phyloP scores from a whole-genome alignment of 169 alveolate species.

The Plasmodium chabaudi region DNA sequence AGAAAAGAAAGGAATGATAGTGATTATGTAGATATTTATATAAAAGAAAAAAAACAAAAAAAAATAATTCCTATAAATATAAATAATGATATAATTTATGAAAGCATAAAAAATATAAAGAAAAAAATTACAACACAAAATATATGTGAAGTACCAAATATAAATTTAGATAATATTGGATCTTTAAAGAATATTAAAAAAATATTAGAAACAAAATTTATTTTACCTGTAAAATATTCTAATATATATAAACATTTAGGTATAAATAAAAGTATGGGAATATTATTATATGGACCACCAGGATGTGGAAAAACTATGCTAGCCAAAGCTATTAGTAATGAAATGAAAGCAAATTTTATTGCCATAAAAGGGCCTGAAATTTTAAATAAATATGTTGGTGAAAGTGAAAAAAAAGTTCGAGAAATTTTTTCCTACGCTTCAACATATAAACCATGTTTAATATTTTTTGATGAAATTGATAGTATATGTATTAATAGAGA shows the following conservation, averaged over 20 bases:
- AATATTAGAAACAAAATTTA: conserved; percentile 93
- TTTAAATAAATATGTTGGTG: conserved; percentile 99
- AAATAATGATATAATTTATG: conserved; percentile 28
- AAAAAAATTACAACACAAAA: conserved; percentile 62
- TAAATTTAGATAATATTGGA: conserved; percentile 97
- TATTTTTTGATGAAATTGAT: conserved; percentile 99
- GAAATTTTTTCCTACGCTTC: conserved; percentile 98
- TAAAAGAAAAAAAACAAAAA: conserved; percentile 3
- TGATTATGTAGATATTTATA: not conserved
- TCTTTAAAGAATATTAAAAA: conserved; percentile 92
- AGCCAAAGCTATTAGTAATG: conserved; percentile 98
- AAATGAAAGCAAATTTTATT: conserved; percentile 96
- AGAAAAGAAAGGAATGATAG: not conserved
- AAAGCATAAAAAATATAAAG: conserved; percentile 59
- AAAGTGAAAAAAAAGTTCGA: conserved; percentile 98
- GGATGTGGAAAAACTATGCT: conserved; percentile 98
- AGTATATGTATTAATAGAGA: conserved; percentile 96
- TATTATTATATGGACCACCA: conserved; percentile 98
- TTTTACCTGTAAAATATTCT: conserved; percentile 93
- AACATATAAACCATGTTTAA: conserved; percentile 97
- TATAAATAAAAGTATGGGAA: conserved; percentile 96
- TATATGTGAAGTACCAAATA: conserved; percentile 92
- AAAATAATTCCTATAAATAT: conserved; percentile 9
- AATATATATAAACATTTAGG: conserved; percentile 93
- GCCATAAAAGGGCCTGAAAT: conserved; percentile 97